These are phyloP conservation scores for Limnomonas spitsbergensis DNA, from an alignment of 139 green algal species.

Conservation along the genomic window DNA sequence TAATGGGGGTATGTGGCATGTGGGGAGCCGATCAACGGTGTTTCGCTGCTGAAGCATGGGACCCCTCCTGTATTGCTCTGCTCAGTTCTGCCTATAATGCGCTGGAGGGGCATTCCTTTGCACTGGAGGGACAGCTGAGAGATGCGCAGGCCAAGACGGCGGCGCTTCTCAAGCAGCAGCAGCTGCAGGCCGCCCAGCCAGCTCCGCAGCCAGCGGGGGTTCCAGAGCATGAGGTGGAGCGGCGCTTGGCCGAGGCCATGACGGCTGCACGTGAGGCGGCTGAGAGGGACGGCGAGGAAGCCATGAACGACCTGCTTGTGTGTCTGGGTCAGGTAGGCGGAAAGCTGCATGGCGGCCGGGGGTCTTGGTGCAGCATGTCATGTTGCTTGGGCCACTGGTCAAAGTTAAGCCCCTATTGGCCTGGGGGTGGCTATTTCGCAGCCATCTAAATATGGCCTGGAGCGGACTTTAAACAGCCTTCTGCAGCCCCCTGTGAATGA, in stretches of 20 bases:
- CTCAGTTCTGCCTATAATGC: constrained; percentile 73
- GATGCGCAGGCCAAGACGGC: constrained; percentile 19
- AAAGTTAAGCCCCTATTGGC: not conserved
- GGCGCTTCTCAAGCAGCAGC: not conserved
- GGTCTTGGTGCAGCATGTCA: not conserved
- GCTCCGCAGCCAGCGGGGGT: not conserved
- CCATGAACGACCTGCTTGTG: constrained; percentile 80
- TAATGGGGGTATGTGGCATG: too few relatives aligned
- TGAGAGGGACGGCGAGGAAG: constrained; percentile 53
- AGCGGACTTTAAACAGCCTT: not conserved
- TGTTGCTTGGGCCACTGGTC: too few relatives aligned
- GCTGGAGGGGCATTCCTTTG: constrained; percentile 63
- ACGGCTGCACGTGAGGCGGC: constrained; percentile 37
- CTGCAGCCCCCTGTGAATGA: not conserved
- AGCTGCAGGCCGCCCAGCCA: not conserved
- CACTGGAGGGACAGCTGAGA: constrained; percentile 53
- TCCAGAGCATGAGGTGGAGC: not conserved
- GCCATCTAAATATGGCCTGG: not conserved
- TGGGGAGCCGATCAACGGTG: too few relatives aligned
- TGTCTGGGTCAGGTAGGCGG: constrained; percentile 72
- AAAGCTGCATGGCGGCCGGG: not conserved
- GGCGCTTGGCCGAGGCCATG: constrained; percentile 16
- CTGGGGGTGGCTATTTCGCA: not conserved
- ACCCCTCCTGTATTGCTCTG: too few relatives aligned
- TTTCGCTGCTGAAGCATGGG: too few relatives aligned